Evolutionary conservation across 352 stramenopile species (phyloP), one percentile per base, ranked within the genome.

Genomic region (Phytophthora boehmeriae): DNA sequence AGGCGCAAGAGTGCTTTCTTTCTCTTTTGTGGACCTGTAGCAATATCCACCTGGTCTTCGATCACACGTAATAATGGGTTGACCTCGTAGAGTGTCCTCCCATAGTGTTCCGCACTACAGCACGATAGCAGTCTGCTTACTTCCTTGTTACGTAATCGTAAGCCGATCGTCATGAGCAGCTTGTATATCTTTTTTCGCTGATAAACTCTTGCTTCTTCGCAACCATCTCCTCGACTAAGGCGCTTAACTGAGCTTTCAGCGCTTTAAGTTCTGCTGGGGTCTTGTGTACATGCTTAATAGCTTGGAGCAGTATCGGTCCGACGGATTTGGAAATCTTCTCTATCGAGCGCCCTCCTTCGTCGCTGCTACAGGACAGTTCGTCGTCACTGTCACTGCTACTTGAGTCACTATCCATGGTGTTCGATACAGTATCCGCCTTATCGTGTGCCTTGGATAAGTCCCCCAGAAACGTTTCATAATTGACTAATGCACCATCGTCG

Each of bases 151-250:
- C 63, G 71, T 30, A 92, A 25, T 8, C 78, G 75, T 19, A 92
- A 38, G 2, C 58, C 60, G 8, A 89, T 52, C 0, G 48, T 68
- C 25, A 75, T 78, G 20, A 92, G 59, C 0, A 83, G 45, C 30
- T 87, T 89, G 69, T 87, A 92, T 16, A 90, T 52, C 22, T 85
- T 38, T 68, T 71, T 17, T 92, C 83, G n/a, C 75, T 85, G 25
- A 75, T 59, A 45, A 50, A 51, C 0, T 77, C 63, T 34, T 73
- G 61, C 19, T 61, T 71, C 34, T 65, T 75, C 20, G 51, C 46
- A 27, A 10, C 28, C 9, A 61, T 56, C 14, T 73, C 66, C 36
- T 75, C 64, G 30, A 8, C 55, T 16, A 75, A 25, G 9, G 54
- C 51, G 25, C 16, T 22, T 19, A 78, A 38, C 23, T 78, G 64